A percentile compares a stretch with the other conserved stretches of the same genome.
These are phyloP conservation scores for Daldinia decipiens DNA, from an alignment of 495 filamentous ascomycete species.

Conservation along the genomic window DNA sequence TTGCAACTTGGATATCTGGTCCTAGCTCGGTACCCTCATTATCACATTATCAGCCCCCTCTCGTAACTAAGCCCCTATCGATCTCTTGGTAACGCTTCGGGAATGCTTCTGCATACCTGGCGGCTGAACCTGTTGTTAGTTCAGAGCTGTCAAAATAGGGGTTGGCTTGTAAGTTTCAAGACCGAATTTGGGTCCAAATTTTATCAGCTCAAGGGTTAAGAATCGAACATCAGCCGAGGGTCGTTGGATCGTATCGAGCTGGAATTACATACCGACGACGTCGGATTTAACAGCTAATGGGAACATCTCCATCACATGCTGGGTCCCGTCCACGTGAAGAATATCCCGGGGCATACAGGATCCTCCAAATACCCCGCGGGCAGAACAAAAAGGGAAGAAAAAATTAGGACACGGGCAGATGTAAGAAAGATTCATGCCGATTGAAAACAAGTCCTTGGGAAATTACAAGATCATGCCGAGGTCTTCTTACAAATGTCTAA, in stretches of 20 bases:
- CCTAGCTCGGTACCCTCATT: not conserved
- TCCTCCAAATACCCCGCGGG: not conserved
- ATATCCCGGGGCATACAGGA: not conserved
- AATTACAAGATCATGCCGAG: conserved; percentile 1
- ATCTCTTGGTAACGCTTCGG: conserved; percentile 1
- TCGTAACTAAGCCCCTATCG: not conserved
- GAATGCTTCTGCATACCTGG: not conserved
- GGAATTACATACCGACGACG: not conserved
- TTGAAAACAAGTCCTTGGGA: not conserved
- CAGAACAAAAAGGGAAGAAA: not conserved
- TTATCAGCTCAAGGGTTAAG: not conserved
- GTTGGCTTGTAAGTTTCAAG: not conserved
- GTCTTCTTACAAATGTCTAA: not conserved
- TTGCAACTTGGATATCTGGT: not conserved
- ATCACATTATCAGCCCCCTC: conserved; percentile 1
- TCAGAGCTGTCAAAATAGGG: not conserved
- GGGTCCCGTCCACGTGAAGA: conserved; percentile 1
- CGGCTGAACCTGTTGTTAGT: not conserved
- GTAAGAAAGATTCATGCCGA: not conserved
- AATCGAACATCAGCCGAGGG: not conserved
- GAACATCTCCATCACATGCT: not conserved
- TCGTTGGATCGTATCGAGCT: not conserved
- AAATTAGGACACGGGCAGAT: not conserved
- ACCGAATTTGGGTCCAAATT: not conserved
- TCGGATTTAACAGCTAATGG: not conserved